Evolutionary conservation across 2,329 filamentous ascomycete genomes (phyloP).

Genomic region (Beauveria bassiana): DNA sequence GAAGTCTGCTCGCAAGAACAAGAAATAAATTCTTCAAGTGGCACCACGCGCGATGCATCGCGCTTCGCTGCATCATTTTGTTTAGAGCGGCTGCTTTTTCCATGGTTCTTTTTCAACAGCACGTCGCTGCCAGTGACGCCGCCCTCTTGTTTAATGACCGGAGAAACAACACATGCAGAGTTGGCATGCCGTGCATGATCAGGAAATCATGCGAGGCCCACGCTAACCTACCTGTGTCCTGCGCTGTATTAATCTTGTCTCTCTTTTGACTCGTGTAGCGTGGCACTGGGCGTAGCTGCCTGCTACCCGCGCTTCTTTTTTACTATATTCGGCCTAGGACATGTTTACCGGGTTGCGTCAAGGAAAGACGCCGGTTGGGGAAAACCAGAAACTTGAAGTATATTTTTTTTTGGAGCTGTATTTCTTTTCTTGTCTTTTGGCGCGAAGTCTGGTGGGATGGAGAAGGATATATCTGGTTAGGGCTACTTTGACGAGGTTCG

Average conservation of each 20-base stretch:
- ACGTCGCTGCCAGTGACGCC: not conserved
- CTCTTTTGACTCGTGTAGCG: not conserved
- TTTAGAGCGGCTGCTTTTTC: conserved; percentile 2
- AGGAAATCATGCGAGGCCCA: not conserved
- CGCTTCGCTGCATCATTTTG: not conserved
- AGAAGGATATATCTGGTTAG: conserved; percentile 8
- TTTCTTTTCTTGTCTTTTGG: not conserved
- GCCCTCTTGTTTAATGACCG: not conserved
- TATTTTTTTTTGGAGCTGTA: not conserved
- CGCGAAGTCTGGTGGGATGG: conserved; percentile 4
- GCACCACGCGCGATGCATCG: not conserved
- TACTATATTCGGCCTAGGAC: not conserved
- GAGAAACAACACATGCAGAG: not conserved
- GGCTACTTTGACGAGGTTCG: not conserved
- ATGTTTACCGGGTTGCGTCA: not conserved
- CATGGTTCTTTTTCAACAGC: conserved; percentile 6
- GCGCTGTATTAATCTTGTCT: not conserved
- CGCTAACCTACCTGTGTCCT: not conserved
- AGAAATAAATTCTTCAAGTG: conserved; percentile 25
- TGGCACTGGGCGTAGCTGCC: not conserved
- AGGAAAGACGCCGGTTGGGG: not conserved
- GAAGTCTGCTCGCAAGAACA: conserved; percentile 54
- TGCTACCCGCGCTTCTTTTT: not conserved
- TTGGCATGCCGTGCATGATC: not conserved
- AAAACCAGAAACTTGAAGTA: not conserved